Percentiles rank a stretch among this genome's conserved stretches.
Evolutionary conservation across 2,329 filamentous ascomycete species (phyloP).

Genomic region (Fusarium redolens): DNA sequence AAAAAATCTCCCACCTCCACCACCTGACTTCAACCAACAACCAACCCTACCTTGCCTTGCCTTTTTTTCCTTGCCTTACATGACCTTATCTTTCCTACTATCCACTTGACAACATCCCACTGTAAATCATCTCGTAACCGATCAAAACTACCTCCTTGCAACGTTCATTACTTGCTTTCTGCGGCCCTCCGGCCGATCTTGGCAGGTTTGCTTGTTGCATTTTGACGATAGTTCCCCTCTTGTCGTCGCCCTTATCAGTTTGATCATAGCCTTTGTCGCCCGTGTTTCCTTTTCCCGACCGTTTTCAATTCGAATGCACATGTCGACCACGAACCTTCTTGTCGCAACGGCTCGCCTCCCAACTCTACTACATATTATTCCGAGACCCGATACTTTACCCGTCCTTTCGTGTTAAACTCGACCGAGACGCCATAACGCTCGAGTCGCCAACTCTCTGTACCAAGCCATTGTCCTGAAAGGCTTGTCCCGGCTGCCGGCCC

Average conservation of each 20-base stretch:
- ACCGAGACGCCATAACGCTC: constrained; percentile 21
- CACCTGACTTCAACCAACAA: constrained; percentile 23
- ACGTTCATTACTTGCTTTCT: constrained; percentile 31
- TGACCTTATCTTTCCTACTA: constrained; percentile 2
- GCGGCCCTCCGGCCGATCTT: constrained; percentile 38
- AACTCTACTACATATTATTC: constrained; percentile 16
- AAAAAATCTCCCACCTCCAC: constrained; percentile 46
- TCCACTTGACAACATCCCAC: constrained; percentile 32
- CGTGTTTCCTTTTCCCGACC: constrained; percentile 16
- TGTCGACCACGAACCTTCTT: constrained; percentile 39
- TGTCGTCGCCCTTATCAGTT: constrained; percentile 23
- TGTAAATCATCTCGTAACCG: constrained; percentile 31
- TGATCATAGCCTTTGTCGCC: constrained; percentile 18
- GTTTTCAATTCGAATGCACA: constrained; percentile 39
- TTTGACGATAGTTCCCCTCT: constrained; percentile 36
- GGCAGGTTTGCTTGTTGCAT: constrained; percentile 24
- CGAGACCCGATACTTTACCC: constrained; percentile 22
- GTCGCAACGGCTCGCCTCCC: constrained; percentile 37
- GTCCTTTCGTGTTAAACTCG: constrained; percentile 22
- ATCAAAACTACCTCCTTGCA: constrained; percentile 16
- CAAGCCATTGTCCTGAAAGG: constrained; percentile 41
- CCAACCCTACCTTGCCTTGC: constrained; percentile 9
- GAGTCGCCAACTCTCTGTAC: constrained; percentile 24
- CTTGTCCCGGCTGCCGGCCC: constrained; percentile 52
- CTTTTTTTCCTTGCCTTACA: not conserved